A percentile compares a stretch with the other conserved stretches of the same genome.
These are phyloP conservation scores for Nothophytophthora sp. DNA, from an alignment of 352 stramenopile genomes.

Conservation along the genomic window DNA sequence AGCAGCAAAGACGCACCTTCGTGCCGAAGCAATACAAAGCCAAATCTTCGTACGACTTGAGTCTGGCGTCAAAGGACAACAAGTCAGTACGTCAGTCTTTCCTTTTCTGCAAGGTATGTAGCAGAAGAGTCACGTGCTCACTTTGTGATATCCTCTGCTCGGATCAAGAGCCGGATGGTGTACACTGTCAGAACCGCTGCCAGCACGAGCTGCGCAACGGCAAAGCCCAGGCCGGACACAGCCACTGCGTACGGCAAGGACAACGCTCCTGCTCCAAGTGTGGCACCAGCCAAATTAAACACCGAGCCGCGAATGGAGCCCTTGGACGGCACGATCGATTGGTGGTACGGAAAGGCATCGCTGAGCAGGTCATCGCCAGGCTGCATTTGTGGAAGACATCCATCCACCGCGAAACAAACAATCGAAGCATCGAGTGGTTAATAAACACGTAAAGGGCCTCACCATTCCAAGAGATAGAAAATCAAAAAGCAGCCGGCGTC, in stretches of 20 bases:
- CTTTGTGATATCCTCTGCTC: conserved; percentile 78
- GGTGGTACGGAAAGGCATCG: conserved; percentile 74
- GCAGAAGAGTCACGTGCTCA: no score
- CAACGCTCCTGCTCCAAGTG: conserved; percentile 75
- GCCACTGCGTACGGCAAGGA: conserved; percentile 82
- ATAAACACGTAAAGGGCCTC: not conserved
- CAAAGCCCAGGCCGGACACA: conserved; percentile 79
- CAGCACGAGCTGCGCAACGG: conserved; percentile 66
- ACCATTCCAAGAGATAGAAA: no score
- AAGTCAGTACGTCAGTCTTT: conserved; percentile 1
- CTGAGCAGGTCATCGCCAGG: conserved; percentile 47
- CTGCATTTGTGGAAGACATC: conserved; percentile 13
- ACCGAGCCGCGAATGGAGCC: conserved; percentile 83
- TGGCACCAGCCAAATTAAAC: conserved; percentile 85
- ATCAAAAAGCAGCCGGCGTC: not conserved
- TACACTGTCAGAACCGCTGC: conserved; percentile 78
- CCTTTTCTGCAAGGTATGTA: no score
- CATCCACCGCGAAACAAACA: not conserved
- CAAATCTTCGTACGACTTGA: conserved; percentile 88
- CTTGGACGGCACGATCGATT: conserved; percentile 80
- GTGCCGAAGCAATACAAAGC: conserved; percentile 84
- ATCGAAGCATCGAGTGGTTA: not conserved
- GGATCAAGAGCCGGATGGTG: conserved; percentile 82
- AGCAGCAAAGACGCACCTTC: conserved; percentile 34
- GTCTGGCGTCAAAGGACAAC: conserved; percentile 27